Conservation (phyloP, 2,329 filamentous ascomycete genomes). For the Penicillium brasilianum region DNA sequence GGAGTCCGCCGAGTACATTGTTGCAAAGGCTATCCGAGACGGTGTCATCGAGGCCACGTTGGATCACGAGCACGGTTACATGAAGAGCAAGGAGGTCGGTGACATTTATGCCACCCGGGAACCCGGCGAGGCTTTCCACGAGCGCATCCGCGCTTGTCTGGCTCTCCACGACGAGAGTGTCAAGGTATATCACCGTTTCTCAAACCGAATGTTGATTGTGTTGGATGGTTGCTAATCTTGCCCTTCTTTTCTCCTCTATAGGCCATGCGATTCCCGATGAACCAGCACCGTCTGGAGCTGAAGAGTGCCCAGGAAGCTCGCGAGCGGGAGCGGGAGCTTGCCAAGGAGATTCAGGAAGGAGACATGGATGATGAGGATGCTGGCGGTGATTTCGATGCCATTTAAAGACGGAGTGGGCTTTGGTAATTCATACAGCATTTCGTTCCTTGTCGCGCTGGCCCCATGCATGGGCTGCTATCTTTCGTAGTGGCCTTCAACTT, state of each 20-base stretch:
- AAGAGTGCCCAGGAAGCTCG: constrained; percentile 99
- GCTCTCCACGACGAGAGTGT: constrained; percentile 96
- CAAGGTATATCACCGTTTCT: constrained; percentile 66
- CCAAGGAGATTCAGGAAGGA: constrained; percentile 98
- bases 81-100: constrained; percentile 97
- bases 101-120: constrained; percentile 96
- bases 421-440: constrained; percentile 30
- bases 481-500: constrained; percentile 29
- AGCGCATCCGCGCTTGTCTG: constrained; percentile 90
- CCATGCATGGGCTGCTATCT: constrained; percentile 23
- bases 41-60: constrained; percentile 95
- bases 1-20: constrained; percentile 98
- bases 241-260: constrained; percentile 41
- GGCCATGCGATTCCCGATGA: constrained; percentile 99
- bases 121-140: constrained; percentile 96
- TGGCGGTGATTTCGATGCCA: constrained; percentile 92
- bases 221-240: constrained; percentile 25
- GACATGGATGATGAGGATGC: constrained; percentile 97
- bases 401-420: constrained; percentile 61
- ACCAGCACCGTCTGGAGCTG: constrained; percentile 94
- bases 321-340: constrained; percentile 93
- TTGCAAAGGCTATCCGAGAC: constrained; percentile 96
- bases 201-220: background rate
- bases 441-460: constrained; percentile 18
- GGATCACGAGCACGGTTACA: constrained; percentile 92